Base-by-base conservation (phyloP, 768 basidiomycete genomes). In the Hygrocybe coccinea region DNA sequence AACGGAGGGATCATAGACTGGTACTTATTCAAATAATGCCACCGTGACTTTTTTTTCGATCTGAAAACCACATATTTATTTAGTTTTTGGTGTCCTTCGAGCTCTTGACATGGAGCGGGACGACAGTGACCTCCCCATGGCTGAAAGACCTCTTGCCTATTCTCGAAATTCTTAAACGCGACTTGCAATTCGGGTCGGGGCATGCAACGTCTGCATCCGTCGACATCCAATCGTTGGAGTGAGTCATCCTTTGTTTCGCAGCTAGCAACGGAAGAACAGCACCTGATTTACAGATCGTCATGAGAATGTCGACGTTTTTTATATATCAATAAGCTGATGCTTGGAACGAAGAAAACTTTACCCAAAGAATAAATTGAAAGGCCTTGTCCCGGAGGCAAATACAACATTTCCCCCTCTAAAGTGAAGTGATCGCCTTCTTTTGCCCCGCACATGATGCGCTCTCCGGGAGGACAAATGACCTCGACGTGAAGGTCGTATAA, bases 331-430 rank as follows among this genome's bases (percentile, higher is more conserved):
- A 44, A 38, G 34, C 24, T 24, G 24, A 19, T 12, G 51, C 17
- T 45, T 6, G 57, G 7, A 5, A 9, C 39, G 55, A 36, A 6
- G 37, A 19, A 8, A 3, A 36, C 58, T 69, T 4, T 57, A 83
- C 85, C 72, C 8, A 86, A 69, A 0, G 85, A 86, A 62, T 86
- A 87, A 49, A 87, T 83, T 1, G 85, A 86, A 61, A 87, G 76
- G 2, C 84, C 85, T 62, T 86, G 85, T 0, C 74, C 78, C 0
- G 79, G 76, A 3, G 85, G 85, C 1, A 87, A 74, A 60, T 75
- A 62, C 24, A 87, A 60, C 79, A 84, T 81, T 65, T 86, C 86
- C 1, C 85, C 86, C 58, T 83, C 71, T 3, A 87, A 71, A 1
- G 71, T 77, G 62, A 87, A 86, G 65, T 80, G 65, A 62, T 87